A percentile compares a stretch with the other conserved stretches of the same genome.
Evolutionary conservation across 2,329 filamentous ascomycete species (phyloP).

Genomic region (Neospermospora avenae): DNA sequence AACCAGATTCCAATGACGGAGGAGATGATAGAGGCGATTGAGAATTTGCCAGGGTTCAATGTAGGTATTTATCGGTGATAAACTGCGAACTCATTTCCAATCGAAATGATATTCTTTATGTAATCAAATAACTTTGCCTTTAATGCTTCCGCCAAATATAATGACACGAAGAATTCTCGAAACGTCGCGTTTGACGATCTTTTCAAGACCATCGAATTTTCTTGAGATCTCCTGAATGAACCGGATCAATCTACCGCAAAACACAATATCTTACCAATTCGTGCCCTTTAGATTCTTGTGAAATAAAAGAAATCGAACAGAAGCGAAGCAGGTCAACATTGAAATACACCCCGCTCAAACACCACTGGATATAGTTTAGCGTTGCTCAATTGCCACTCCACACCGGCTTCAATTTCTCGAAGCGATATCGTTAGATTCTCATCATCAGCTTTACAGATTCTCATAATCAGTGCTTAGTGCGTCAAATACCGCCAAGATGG

Average conservation of each 20-base stretch:
- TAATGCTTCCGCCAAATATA: no score
- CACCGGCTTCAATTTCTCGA: slow-evolving; percentile 10
- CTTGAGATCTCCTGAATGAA: no score
- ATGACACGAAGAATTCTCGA: no score
- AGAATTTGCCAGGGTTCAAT: background rate
- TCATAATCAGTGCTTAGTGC: slow-evolving; percentile 1
- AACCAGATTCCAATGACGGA: background rate
- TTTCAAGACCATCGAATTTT: no score
- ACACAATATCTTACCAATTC: no score
- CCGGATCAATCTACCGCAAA: no score
- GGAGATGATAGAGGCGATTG: background rate
- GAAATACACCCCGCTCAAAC: no score
- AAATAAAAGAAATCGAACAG: background rate
- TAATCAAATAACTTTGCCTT: no score
- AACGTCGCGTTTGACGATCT: no score
- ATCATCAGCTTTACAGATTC: background rate
- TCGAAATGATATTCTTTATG: no score
- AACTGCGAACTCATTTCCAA: background rate
- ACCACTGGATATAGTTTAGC: background rate
- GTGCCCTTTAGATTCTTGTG: no score
- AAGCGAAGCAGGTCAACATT: background rate
- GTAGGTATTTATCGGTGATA: background rate
- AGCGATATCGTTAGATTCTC: slow-evolving; percentile 6
- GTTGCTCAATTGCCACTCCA: slow-evolving; percentile 8
- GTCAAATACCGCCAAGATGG: slow-evolving; percentile 60